Evolutionary conservation across 257 asterid species (phyloP), one percentile per base, ranked within the genome.

Genomic region (Solanum habrochaites): DNA sequence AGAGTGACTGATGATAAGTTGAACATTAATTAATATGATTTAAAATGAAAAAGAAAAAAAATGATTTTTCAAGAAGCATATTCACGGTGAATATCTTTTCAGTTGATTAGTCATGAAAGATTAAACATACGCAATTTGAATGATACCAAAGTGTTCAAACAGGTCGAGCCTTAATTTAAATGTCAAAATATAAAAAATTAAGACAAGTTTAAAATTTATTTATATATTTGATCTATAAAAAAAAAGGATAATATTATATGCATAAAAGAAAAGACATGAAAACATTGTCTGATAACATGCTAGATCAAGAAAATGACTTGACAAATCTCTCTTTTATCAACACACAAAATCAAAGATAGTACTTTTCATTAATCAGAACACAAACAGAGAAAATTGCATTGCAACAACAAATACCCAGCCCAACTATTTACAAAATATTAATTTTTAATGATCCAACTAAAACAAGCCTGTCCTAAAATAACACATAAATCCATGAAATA

Each of bases 81-180:
- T 25, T 66, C 35, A 66, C 0, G 20, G 13, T 12, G 35, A 1
- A 12, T 66, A 6, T 27, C 71, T 64, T 64, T 64, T 64, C 15
- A 1, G 0, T 7, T 64, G 3, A 8, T n/a, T n/a, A 0, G 2
- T 0, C 18, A n/a, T 43, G n/a, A 12, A 11, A 12, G 37, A 0
- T 66, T 25, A 14, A 25, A 25, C 27, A 12, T 1, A 6, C 9
- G 6, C 20, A 11, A 11, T 25, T 25, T 66, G 0, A 11, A 25
- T 27, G 37, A 64, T 0, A 64, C 25, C 7, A 1, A n/a, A 10
- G 31, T 11, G 16, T n/a, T 11, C 2, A 62, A 62, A 10, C 11
- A 23, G 27, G 23, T 23, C 29, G 5, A 9, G 8, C 16, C 31
- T 4, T 62, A 23, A 2, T n/a, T 10, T 23, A 60, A 10, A 2